A percentile compares a stretch with the other conserved stretches of the same genome.
Evolutionary conservation across 2,329 filamentous ascomycete genomes (phyloP).

Genomic region (Madurella fahalii): DNA sequence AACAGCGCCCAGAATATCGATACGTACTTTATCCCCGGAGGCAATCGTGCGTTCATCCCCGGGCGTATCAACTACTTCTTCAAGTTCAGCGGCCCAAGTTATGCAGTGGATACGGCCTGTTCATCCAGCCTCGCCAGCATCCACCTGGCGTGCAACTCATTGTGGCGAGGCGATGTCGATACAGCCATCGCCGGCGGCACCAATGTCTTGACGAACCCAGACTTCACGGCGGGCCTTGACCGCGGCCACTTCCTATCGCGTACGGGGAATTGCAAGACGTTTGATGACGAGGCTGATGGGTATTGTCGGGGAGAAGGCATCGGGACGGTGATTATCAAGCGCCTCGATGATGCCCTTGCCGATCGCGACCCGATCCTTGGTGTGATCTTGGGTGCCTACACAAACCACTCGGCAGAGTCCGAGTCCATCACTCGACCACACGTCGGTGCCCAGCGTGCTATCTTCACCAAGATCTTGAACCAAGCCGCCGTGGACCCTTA

Average conservation of each 20-base stretch:
- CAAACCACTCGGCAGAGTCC: slow-evolving; percentile 61
- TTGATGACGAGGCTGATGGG: slow-evolving; percentile 42
- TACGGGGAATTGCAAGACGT: slow-evolving; percentile 29
- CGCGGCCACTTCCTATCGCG: slow-evolving; percentile 19
- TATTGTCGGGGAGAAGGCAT: slow-evolving; percentile 47
- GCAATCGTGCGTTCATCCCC: slow-evolving; percentile 46
- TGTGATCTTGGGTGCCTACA: slow-evolving; percentile 56
- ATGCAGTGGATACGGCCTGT: slow-evolving; percentile 31
- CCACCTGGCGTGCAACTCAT: slow-evolving; percentile 28
- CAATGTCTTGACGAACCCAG: slow-evolving; percentile 33
- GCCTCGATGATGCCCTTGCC: slow-evolving; percentile 41
- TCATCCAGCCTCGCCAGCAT: slow-evolving; percentile 27
- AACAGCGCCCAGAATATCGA: slow-evolving; percentile 66
- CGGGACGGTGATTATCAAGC: slow-evolving; percentile 43
- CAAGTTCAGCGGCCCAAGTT: slow-evolving; percentile 18
- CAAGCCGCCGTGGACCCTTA: slow-evolving; percentile 54
- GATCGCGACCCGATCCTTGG: slow-evolving; percentile 50
- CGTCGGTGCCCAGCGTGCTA: slow-evolving; percentile 51
- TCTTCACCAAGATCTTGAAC: slow-evolving; percentile 33
- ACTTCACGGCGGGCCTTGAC: slow-evolving; percentile 24
- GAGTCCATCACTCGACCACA: slow-evolving; percentile 62
- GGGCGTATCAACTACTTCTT: slow-evolving; percentile 44
- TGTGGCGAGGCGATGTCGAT: slow-evolving; percentile 11
- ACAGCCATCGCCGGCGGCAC: slow-evolving; percentile 30
- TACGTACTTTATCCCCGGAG: slow-evolving; percentile 52